Evolutionary conservation across 352 stramenopile genomes (phyloP).

Genomic region (Phytophthora aleatoria): DNA sequence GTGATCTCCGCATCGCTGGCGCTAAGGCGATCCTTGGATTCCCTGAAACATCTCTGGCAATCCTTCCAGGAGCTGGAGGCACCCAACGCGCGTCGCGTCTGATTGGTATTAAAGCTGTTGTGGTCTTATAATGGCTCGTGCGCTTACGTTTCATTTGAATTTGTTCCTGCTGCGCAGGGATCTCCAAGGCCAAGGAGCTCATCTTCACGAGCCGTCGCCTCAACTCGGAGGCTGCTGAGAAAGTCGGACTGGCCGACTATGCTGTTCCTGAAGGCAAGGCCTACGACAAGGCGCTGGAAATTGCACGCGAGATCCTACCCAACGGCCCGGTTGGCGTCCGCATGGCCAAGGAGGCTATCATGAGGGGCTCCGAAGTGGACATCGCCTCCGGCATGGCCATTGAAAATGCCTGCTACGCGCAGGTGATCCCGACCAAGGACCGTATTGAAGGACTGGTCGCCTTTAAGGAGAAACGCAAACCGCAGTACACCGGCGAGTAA

Average conservation of each 20-base stretch:
- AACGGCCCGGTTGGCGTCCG: constrained; percentile 93
- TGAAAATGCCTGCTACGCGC: constrained; percentile 91
- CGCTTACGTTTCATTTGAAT: neutral
- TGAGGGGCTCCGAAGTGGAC: constrained; percentile 85
- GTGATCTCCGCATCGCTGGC: constrained; percentile 91
- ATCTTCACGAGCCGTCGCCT: constrained; percentile 93
- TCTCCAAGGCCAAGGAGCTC: constrained; percentile 94
- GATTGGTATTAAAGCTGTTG: constrained; percentile 55
- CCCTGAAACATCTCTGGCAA: constrained; percentile 92
- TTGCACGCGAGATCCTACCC: constrained; percentile 90
- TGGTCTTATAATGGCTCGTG: neutral
- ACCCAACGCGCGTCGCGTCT: constrained; percentile 93
- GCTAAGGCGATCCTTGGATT: constrained; percentile 88
- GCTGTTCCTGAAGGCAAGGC: constrained; percentile 73
- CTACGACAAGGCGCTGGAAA: constrained; percentile 74
- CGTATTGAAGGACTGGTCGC: constrained; percentile 91
- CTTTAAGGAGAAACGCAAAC: constrained; percentile 93
- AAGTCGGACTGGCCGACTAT: constrained; percentile 91
- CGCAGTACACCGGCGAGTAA: constrained; percentile 90
- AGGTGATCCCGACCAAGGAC: constrained; percentile 92
- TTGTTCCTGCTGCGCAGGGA: constrained; percentile 32
- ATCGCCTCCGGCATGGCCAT: constrained; percentile 89
- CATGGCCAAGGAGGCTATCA: constrained; percentile 91
- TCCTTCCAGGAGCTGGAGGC: constrained; percentile 92
- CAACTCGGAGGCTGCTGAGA: constrained; percentile 66